phyloP scores from a whole-genome alignment of 176 grass and related monocot species.

The Melocanna baccifera region DNA sequence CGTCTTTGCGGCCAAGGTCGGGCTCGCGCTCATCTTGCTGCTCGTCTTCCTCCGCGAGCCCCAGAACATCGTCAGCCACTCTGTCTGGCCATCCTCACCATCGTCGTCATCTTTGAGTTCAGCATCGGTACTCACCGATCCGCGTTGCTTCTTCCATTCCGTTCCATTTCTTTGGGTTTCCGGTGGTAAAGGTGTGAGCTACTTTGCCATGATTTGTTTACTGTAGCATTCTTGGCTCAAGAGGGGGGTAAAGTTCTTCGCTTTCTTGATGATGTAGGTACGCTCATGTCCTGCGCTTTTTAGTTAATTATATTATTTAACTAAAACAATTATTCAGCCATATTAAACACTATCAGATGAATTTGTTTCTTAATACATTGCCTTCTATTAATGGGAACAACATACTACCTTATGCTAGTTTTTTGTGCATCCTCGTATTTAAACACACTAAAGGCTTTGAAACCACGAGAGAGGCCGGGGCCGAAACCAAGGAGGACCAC shows the following conservation, averaged over 20 bases:
- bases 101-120: constrained; percentile 94
- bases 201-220: neutral
- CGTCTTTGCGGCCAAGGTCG: constrained; percentile 71
- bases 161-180: neutral
- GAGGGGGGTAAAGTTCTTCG: neutral
- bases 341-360: too few relatives aligned
- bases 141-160: neutral
- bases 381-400: too few relatives aligned
- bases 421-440: too few relatives aligned
- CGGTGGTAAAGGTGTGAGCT: neutral
- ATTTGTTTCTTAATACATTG: too few relatives aligned
- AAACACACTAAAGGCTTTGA: too few relatives aligned
- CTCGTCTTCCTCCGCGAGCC: constrained; percentile 82
- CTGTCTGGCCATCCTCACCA: constrained; percentile 94
- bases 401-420: too few relatives aligned
- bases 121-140: constrained; percentile 24
- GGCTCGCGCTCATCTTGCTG: constrained; percentile 61
- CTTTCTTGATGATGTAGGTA: too few relatives aligned
- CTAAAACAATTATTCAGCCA: too few relatives aligned
- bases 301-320: too few relatives aligned
- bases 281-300: too few relatives aligned
- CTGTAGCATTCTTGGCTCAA: neutral
- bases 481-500: too few relatives aligned
- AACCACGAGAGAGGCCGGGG: too few relatives aligned
- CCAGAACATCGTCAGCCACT: constrained; percentile 66